Evolutionary conservation across 345 rosid species (phyloP).

Genomic region (Camelina neglecta): DNA sequence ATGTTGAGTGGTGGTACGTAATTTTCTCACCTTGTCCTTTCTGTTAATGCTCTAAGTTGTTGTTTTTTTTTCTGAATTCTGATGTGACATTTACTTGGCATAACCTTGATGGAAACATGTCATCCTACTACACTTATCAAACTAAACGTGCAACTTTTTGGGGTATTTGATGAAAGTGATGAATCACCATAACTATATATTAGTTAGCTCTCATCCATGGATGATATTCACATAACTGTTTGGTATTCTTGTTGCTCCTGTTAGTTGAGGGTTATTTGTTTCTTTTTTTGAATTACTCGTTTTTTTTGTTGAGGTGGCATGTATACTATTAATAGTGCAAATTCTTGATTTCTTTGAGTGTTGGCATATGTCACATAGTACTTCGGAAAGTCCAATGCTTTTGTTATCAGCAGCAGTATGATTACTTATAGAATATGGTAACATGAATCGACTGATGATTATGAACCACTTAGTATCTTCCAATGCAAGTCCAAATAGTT

Average conservation of each 20-base stretch:
- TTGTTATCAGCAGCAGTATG: slow-evolving; percentile 22
- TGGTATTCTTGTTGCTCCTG: neutral
- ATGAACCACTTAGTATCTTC: slow-evolving; percentile 6
- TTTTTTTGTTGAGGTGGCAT: neutral
- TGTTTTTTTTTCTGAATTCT: neutral
- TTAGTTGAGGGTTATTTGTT: slow-evolving; percentile 10
- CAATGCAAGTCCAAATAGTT: slow-evolving; percentile 2
- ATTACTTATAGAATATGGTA: slow-evolving; percentile 11
- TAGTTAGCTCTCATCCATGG: neutral
- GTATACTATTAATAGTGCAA: neutral
- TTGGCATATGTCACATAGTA: neutral
- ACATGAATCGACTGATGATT: slow-evolving; percentile 4
- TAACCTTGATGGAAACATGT: slow-evolving; percentile 8
- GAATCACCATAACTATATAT: neutral
- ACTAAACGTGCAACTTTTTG: neutral
- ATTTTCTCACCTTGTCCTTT: slow-evolving; percentile 12
- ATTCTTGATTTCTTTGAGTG: neutral
- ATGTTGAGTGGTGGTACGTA: slow-evolving; percentile 96
- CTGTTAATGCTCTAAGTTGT: slow-evolving; percentile 17
- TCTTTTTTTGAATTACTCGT: neutral
- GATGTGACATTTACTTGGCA: slow-evolving; percentile 10
- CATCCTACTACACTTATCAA: neutral
- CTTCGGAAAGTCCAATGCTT: slow-evolving; percentile 12
- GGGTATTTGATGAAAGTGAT: slow-evolving; percentile 9
- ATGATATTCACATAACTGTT: neutral